Evolutionary conservation across 148 eudicot species (phyloP), one percentile per base, ranked within the genome.

Genomic region (Rhododendron henanense): DNA sequence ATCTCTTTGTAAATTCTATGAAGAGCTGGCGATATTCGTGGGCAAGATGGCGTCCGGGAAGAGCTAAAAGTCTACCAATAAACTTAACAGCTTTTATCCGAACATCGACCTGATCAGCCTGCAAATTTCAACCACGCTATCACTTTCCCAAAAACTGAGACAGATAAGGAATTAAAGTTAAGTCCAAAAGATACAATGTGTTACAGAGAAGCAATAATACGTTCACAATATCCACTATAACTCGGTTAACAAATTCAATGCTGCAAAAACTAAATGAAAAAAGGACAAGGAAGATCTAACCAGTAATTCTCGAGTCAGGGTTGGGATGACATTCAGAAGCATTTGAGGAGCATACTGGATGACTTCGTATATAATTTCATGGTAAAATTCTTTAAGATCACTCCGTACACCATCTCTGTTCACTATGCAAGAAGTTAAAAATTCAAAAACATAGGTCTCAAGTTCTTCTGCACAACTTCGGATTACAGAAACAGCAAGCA

Each of bases 21-120:
- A 92, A 91, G 81, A 97, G 90, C 78, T 88, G 91, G 83, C 87
- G 94, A 87, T 93, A 91, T 53, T 94, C 93, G 55, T 90, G 89
- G 74, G 89, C 90, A 82, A 87, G 81, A 84, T 90, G 85, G 79
- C 85, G 89, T 76, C 93, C 92, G 35, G 90, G 94, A 82, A 93
- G 86, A 21, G 85, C 67, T 81, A 97, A 87, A 88, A 97, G 94
- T 87, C 90, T 93, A 80, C 93, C 98, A 67, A 94, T 88, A 85
- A 95, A 87, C 79, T 90, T 90, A 67, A 94, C 91, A 89, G 95
- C 94, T 90, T 94, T 94, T 84, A 97, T 92, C 78, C 99, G 94
- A 80, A 92, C 94, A 91, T 97, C 99, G 89, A 95, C 98, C 92
- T 95, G 98, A 88, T 95, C 98, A 84, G 94, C 92, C 99, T 97